These are phyloP conservation scores for Rubia yunnanensis DNA, from an alignment of 257 asterid genomes.

Conservation along the genomic window DNA sequence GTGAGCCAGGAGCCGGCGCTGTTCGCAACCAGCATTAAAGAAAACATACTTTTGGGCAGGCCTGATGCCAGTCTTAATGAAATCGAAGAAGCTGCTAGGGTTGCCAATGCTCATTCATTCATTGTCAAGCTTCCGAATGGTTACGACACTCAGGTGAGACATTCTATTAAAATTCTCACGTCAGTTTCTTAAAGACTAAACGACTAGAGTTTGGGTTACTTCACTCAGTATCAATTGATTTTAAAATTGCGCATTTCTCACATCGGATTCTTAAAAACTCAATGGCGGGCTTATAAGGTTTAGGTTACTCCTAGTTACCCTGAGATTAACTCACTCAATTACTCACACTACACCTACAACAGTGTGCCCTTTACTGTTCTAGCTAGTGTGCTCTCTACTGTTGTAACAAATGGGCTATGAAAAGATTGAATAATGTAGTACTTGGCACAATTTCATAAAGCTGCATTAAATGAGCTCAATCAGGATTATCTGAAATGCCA, in stretches of 20 bases:
- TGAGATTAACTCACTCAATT: no score
- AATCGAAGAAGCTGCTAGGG: conserved; percentile 81
- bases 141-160: conserved; percentile 67
- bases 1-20: conserved; percentile 95
- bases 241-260: no score
- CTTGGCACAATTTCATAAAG: neutral
- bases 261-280: no score
- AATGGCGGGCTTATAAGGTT: no score
- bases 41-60: conserved; percentile 69
- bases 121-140: conserved; percentile 74
- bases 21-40: conserved; percentile 77
- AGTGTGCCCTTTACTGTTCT: no score
- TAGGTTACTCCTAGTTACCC: no score
- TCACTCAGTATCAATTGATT: no score
- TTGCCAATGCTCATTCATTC: conserved; percentile 78
- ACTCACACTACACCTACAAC: neutral
- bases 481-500: conserved; percentile 2
- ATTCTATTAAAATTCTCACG: no score
- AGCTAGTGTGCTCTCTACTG: neutral
- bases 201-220: no score
- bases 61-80: conserved; percentile 53
- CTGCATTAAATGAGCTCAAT: conserved; percentile 4
- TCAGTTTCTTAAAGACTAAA: no score
- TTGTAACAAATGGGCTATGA: neutral
- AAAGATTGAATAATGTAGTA: neutral